Evolutionary conservation across 768 basidiomycete genomes (phyloP).

Genomic region (Pholiota conissans): DNA sequence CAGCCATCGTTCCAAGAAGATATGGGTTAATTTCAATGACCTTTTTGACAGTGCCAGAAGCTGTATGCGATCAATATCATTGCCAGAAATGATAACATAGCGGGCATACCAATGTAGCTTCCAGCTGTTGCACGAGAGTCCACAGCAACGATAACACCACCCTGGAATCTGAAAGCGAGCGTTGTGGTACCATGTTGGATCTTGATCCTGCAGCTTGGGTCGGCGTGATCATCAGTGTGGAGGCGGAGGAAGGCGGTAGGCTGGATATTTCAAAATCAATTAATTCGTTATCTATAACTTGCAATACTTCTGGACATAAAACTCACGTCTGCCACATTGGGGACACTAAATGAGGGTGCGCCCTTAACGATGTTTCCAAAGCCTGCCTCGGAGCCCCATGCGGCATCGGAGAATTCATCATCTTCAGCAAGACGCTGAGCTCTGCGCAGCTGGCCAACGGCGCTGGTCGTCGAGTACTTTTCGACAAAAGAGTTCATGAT

Average conservation of each 20-base stretch:
- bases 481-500: slow-evolving; percentile 74
- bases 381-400: slow-evolving; percentile 85
- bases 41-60: slow-evolving; percentile 97
- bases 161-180: slow-evolving; percentile 93
- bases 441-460: slow-evolving; percentile 47
- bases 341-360: slow-evolving; percentile 70
- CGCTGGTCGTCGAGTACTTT: slow-evolving; percentile 60
- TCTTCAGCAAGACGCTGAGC: slow-evolving; percentile 50
- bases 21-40: slow-evolving; percentile 99
- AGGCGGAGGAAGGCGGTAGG: slow-evolving; percentile 87
- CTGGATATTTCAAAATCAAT: slow-evolving; percentile 39
- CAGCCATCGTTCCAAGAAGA: slow-evolving; percentile 99
- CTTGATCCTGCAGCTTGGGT: slow-evolving; percentile 94
- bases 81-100: neutral
- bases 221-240: slow-evolving; percentile 94
- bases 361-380: slow-evolving; percentile 75
- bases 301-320: neutral
- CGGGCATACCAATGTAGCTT: slow-evolving; percentile 84
- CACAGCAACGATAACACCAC: slow-evolving; percentile 99
- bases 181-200: slow-evolving; percentile 99
- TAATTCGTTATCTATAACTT: slow-evolving; percentile 7
- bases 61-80: slow-evolving; percentile 39
- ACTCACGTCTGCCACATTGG: slow-evolving; percentile 76
- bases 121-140: slow-evolving; percentile 98
- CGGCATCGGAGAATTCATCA: slow-evolving; percentile 61